Evolutionary conservation across 352 stramenopile species (phyloP), one percentile per base, ranked within the genome.

Genomic region (Pythium aristosporum): DNA sequence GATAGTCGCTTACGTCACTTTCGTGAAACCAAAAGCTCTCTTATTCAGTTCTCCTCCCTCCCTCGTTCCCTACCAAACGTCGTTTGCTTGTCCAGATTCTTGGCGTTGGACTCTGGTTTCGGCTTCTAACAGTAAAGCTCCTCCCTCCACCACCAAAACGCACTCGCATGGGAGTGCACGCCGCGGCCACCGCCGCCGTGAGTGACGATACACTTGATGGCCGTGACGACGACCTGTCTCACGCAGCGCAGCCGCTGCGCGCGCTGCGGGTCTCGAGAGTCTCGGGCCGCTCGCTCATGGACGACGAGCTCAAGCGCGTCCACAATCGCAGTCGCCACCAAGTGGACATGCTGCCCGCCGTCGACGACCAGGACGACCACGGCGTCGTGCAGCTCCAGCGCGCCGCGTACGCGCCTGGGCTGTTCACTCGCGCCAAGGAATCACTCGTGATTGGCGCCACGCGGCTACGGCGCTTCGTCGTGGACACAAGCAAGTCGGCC

Each of bases 311-410:
- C 16, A n/a, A n/a, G 4, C 36, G 32, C 18, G 10, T 39, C 12
- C 41, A 25, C 39, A 60, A 37, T 58, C 43, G 36, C 18, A 8
- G 5, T 18, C 51, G 20, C 20, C n/a, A 32, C 16, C 20, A 30
- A 32, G 16, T 28, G 30, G 34, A 44, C 36, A 60, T 60, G 53
- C 32, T 32, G 30, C 7, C 8, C 5, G 18, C 15, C 6, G 18
- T 54, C 12, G 6, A 54, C 28, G 30, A 54, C 36, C 42, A 37
- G 12, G 23, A 52, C 21, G 23, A 61, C 41, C 5, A 25, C 39
- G 41, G 43, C 58, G 56, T 57, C 18, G 58, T 65, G 58, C 58
- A 65, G 49, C 47, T 65, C 7, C 44, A 65, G 49, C 58, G 44
- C 37, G 51, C 52, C 12, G 46, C 46, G 32, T 28, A 34, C 34